Evolutionary conservation across 2,329 filamentous ascomycete species (phyloP).

Genomic region (Sclerotiophoma versabilis): DNA sequence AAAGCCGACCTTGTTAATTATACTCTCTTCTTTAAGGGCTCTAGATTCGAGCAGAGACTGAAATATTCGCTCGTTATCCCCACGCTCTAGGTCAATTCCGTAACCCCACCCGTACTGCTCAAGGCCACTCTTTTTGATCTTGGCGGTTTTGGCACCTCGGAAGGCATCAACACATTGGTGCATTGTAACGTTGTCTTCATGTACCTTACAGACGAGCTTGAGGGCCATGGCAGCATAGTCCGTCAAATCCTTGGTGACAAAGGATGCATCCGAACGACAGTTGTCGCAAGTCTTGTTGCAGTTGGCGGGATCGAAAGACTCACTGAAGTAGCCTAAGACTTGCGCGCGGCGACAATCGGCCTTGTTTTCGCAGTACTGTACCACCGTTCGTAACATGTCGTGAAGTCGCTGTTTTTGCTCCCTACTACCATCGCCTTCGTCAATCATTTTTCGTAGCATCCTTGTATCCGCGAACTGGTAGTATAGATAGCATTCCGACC

Average conservation of each 20-base stretch:
- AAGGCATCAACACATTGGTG: slow-evolving; percentile 86
- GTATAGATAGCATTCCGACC: slow-evolving; percentile 88
- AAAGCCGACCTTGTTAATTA: slow-evolving; percentile 70
- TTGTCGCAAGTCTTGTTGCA: slow-evolving; percentile 87
- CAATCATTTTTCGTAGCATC: slow-evolving; percentile 79
- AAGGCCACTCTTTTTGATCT: slow-evolving; percentile 61
- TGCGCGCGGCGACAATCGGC: slow-evolving; percentile 87
- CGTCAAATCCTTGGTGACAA: slow-evolving; percentile 79
- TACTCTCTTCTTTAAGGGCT: slow-evolving; percentile 74
- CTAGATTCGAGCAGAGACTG: slow-evolving; percentile 76
- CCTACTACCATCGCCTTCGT: slow-evolving; percentile 75
- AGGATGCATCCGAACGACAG: slow-evolving; percentile 75
- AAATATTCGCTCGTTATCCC: slow-evolving; percentile 85
- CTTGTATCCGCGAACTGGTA: slow-evolving; percentile 82
- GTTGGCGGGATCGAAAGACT: slow-evolving; percentile 74
- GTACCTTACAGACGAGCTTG: slow-evolving; percentile 67
- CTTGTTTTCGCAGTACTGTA: slow-evolving; percentile 88
- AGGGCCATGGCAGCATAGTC: slow-evolving; percentile 75
- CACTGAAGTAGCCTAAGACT: slow-evolving; percentile 93
- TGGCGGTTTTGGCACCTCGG: slow-evolving; percentile 70
- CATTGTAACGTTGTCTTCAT: slow-evolving; percentile 65
- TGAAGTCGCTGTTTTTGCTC: slow-evolving; percentile 85
- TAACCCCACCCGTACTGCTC: slow-evolving; percentile 66
- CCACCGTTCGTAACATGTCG: slow-evolving; percentile 83
- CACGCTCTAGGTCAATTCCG: slow-evolving; percentile 73